Percentiles rank a stretch among this genome's conserved stretches.
phyloP scores from a whole-genome alignment of 176 grass and related monocot species.

The Hordeum vulgare region DNA sequence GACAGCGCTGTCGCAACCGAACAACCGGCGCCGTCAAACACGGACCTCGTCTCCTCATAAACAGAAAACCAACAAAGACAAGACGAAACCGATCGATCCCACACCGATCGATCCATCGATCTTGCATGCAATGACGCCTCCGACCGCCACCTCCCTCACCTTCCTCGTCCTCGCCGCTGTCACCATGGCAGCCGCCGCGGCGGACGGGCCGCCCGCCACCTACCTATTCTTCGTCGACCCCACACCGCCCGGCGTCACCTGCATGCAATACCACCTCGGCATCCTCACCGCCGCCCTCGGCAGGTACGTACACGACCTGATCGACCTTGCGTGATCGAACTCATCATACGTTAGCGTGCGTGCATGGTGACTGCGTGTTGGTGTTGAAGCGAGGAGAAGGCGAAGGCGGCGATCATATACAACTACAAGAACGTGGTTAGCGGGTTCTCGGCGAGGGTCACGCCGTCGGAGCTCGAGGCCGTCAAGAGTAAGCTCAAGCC shows the following conservation, averaged over 20 bases:
- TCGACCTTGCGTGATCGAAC: no score
- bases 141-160: neutral
- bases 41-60: neutral
- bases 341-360: no score
- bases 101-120: neutral
- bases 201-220: neutral
- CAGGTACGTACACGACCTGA: neutral
- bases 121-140: neutral
- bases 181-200: neutral
- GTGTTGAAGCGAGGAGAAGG: constrained; percentile 43
- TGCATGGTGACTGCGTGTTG: no score
- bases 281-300: constrained; percentile 39
- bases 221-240: constrained; percentile 35
- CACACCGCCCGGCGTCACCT: constrained; percentile 5
- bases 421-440: constrained; percentile 67
- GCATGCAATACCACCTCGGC: constrained; percentile 32
- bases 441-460: constrained; percentile 80
- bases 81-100: neutral
- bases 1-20: neutral
- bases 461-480: constrained; percentile 52
- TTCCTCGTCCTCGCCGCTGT: neutral
- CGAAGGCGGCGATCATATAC: constrained; percentile 54
- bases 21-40: neutral
- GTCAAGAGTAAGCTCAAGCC: constrained; percentile 44
- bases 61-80: neutral